These are phyloP conservation scores for Calonectria hongkongensis DNA, from an alignment of 2,329 filamentous ascomycete genomes.

Conservation along the genomic window DNA sequence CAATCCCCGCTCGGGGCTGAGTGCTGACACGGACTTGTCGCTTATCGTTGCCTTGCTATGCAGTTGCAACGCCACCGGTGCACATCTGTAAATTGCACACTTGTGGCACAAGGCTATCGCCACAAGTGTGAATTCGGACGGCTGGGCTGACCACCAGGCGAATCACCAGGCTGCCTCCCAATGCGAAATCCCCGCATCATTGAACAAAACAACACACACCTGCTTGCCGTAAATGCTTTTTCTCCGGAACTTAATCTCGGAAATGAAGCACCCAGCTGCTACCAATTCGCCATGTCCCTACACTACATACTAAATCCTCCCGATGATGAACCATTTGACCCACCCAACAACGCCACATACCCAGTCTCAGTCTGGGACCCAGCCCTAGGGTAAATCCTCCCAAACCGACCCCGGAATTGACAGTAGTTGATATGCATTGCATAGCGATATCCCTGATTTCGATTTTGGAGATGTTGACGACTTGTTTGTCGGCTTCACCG, in stretches of 20 bases:
- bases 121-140: background rate
- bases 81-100: background rate
- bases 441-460: background rate
- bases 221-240: background rate
- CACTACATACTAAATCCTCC: background rate
- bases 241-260: background rate
- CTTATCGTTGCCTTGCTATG: background rate
- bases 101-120: background rate
- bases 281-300: background rate
- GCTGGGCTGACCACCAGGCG: conserved; percentile 7
- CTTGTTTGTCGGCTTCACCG: background rate
- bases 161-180: background rate
- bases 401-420: too few species aligned
- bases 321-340: background rate
- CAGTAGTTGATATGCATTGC: background rate
- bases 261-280: background rate
- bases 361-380: background rate
- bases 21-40: too few species aligned
- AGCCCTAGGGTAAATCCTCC: background rate
- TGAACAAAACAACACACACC: background rate
- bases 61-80: background rate
- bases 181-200: background rate
- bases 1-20: too few species aligned
- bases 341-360: background rate
- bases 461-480: background rate